Percentiles rank a stretch among this genome's conserved stretches.
Evolutionary conservation across 331 rosid genomes (phyloP).

Genomic region (Malus hybrid): DNA sequence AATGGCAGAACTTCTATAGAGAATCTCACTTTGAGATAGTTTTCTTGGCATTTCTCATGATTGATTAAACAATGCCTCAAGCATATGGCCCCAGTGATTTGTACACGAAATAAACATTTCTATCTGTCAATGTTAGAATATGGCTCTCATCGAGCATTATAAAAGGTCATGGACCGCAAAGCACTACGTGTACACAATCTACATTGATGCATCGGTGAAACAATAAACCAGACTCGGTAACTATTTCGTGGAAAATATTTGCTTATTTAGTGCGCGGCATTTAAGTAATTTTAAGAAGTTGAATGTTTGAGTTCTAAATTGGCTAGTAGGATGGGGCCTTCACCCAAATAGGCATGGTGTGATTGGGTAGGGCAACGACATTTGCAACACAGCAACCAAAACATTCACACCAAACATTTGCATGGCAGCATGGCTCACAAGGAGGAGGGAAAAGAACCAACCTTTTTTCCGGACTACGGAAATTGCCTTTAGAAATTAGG

Average conservation of each 20-base stretch:
- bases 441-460: slow-evolving; percentile 7
- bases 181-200: background rate
- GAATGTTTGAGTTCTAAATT: background rate
- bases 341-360: background rate
- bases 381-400: background rate
- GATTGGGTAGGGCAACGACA: slow-evolving; percentile 16
- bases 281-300: background rate
- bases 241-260: background rate
- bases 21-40: too few relatives aligned
- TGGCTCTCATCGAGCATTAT: background rate
- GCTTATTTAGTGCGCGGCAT: background rate
- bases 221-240: background rate
- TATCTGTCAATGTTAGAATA: background rate
- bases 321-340: background rate
- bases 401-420: slow-evolving; percentile 25
- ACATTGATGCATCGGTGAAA: background rate
- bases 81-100: background rate
- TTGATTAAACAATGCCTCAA: background rate
- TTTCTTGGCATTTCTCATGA: too few relatives aligned
- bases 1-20: fast-evolving
- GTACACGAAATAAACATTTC: background rate
- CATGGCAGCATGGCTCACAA: background rate
- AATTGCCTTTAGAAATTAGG: slow-evolving; percentile 6
- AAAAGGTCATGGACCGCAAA: background rate
- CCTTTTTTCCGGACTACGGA: slow-evolving; percentile 46